Percentiles rank a stretch among this genome's conserved stretches.
Evolutionary conservation across 2,329 filamentous ascomycete species (phyloP).

Genomic region (Hymenoscyphus linearis): DNA sequence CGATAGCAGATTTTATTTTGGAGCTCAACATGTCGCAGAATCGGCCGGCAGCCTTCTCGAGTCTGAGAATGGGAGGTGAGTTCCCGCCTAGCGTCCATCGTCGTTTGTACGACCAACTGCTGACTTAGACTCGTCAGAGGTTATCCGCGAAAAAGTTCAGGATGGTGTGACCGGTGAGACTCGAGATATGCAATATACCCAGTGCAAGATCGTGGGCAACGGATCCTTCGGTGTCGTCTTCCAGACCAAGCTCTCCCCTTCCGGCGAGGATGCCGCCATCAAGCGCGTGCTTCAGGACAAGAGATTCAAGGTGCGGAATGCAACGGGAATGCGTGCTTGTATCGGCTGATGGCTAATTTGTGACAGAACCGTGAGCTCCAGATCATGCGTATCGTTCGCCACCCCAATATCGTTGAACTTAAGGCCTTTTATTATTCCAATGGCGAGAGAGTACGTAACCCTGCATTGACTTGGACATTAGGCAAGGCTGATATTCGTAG

Average conservation of each 20-base stretch:
- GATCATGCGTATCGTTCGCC: slow-evolving; percentile 98
- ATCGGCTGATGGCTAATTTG: slow-evolving; percentile 28
- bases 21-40: slow-evolving; percentile 71
- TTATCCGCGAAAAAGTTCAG: slow-evolving; percentile 97
- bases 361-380: slow-evolving; percentile 92
- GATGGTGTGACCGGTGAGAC: slow-evolving; percentile 96
- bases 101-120: slow-evolving; percentile 14
- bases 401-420: slow-evolving; percentile 97
- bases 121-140: slow-evolving; percentile 55
- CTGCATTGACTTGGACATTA: slow-evolving; percentile 25
- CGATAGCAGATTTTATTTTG: slow-evolving; percentile 34
- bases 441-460: slow-evolving; percentile 76
- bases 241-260: slow-evolving; percentile 97
- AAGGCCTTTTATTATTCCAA: slow-evolving; percentile 99
- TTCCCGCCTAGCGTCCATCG: slow-evolving; percentile 7
- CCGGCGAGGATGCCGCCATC: slow-evolving; percentile 96
- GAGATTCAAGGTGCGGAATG: slow-evolving; percentile 81
- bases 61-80: slow-evolving; percentile 94
- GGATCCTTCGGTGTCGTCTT: slow-evolving; percentile 98
- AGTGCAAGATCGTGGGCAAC: slow-evolving; percentile 99
- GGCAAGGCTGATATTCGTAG: slow-evolving; percentile 39
- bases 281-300: slow-evolving; percentile 99
- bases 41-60: slow-evolving; percentile 82
- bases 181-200: slow-evolving; percentile 94
- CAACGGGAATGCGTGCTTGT: background rate